Evolutionary conservation across 148 eudicot species (phyloP).

Genomic region (Pharnaceum exiguum): DNA sequence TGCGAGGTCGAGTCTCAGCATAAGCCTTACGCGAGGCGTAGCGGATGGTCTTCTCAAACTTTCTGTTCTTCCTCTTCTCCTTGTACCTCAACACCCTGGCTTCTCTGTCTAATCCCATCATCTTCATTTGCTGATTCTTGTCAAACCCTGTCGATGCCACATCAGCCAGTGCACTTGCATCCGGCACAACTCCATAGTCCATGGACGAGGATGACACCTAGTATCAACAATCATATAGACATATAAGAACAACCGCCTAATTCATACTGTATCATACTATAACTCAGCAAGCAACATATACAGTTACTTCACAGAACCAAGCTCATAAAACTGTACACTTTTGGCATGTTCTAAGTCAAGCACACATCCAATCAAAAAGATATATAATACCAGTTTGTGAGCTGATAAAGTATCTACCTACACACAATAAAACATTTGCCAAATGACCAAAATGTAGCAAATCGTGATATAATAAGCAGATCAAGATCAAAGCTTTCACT

Average conservation of each 20-base stretch:
- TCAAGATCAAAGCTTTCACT: too few species aligned
- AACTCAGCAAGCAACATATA: too few species aligned
- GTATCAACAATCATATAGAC: background rate
- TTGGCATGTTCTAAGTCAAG: too few species aligned
- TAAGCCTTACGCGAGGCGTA: conserved; percentile 85
- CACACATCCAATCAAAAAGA: too few species aligned
- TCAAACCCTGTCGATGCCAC: conserved; percentile 29
- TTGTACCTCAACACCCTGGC: conserved; percentile 83
- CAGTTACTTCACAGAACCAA: too few species aligned
- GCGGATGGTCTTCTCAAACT: conserved; percentile 82
- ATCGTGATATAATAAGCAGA: too few species aligned
- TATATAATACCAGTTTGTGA: too few species aligned
- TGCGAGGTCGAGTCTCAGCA: conserved; percentile 80
- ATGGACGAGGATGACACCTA: conserved; percentile 77
- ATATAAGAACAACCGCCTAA: background rate
- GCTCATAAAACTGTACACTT: too few species aligned
- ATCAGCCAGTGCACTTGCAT: conserved; percentile 43
- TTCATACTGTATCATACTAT: background rate
- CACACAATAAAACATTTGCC: too few species aligned
- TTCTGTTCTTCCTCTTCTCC: conserved; percentile 81
- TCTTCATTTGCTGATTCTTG: conserved; percentile 25
- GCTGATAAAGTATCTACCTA: too few species aligned
- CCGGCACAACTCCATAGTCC: conserved; percentile 84
- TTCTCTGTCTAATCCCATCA: conserved; percentile 52
- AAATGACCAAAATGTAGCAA: too few species aligned